Percentiles rank a stretch among this genome's conserved stretches.
phyloP scores from a whole-genome alignment of 2,329 filamentous ascomycete genomes.

The Talaromyces islandicus region DNA sequence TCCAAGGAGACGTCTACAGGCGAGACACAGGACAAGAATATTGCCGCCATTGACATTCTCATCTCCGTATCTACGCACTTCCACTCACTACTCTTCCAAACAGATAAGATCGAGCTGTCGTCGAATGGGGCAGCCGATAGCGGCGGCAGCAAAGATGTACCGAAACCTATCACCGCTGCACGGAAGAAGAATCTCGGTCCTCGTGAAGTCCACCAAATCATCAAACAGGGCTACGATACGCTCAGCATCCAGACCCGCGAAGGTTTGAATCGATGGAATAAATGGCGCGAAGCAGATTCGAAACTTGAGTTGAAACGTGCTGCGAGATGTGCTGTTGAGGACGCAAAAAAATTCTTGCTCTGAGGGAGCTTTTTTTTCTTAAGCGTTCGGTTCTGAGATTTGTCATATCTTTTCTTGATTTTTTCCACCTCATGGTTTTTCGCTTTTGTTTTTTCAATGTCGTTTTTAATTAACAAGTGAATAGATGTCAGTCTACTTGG shows the following conservation, averaged over 20 bases:
- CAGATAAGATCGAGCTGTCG: constrained; percentile 36
- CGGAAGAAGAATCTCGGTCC: constrained; percentile 67
- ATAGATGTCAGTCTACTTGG: not conserved
- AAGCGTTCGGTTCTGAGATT: not conserved
- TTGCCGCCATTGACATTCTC: constrained; percentile 74
- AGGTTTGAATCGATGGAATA: constrained; percentile 78
- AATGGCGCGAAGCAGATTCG: constrained; percentile 80
- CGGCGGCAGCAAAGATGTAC: constrained; percentile 18
- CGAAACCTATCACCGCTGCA: constrained; percentile 23
- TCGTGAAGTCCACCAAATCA: constrained; percentile 78
- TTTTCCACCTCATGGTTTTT: not conserved
- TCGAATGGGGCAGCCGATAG: constrained; percentile 29
- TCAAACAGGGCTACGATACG: constrained; percentile 95
- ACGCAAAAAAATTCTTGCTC: constrained; percentile 50
- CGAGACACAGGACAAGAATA: constrained; percentile 21
- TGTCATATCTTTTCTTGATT: not conserved
- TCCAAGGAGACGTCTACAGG: constrained; percentile 15
- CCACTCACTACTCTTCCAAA: constrained; percentile 62
- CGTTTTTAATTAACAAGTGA: not conserved
- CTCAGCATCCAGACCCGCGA: constrained; percentile 85
- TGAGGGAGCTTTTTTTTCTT: constrained; percentile 10
- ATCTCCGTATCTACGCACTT: constrained; percentile 78
- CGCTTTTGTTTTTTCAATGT: not conserved
- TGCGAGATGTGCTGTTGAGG: constrained; percentile 69
- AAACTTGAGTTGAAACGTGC: constrained; percentile 81